Base-by-base conservation (phyloP, 2,329 filamentous ascomycete genomes). In the Aspergillus eucalypticola region DNA sequence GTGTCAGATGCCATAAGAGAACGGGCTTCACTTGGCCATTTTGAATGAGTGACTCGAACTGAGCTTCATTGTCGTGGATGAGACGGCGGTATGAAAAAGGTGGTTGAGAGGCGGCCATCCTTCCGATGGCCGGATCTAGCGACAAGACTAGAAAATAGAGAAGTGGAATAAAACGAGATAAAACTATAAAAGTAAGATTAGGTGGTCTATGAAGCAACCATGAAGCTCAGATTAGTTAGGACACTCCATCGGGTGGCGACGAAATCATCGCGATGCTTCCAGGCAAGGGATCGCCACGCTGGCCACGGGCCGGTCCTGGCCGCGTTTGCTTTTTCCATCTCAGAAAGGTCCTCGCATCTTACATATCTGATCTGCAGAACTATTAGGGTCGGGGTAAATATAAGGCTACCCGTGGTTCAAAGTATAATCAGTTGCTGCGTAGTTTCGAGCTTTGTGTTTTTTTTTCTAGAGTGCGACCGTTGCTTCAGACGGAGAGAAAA, bases 1-100 rank as follows among this genome's bases (percentile, higher is more conserved):
- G 38, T 23, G 75, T 44, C n/a, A 72, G 60, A 57, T 75, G 71
- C 55, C 73, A 77, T n/a, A 78, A 60, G 10, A 78, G 68, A 1
- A 78, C 59, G 4, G 75, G 75, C 21, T 69, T 71, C 19, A 68
- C 69, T 8, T 67, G 56, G 21, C 75, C 74, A 38, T 68, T 59
- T 38, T 67, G 62, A 13, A 76, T 54, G 5, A 68, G 59, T 4
- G 58, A 42, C 10, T 75, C 67, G 15, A 75, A 63, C 23, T 66
- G 59, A 21, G 19, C 48, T 32, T 67, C 61, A 52, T 71, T 66
- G 41, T 66, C 60, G 42, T 66, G 61, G 21, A 71, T 56, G 35
- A 76, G 60, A 54, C 69, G 62, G 57, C 64, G 67, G 63, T 74
- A 73, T 21, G 70, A 71, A 51, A 61, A 38, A 39, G 35, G 56